These are phyloP conservation scores for Kazachstania viticola DNA, from an alignment of 805 yeast genomes.

Conservation along the genomic window DNA sequence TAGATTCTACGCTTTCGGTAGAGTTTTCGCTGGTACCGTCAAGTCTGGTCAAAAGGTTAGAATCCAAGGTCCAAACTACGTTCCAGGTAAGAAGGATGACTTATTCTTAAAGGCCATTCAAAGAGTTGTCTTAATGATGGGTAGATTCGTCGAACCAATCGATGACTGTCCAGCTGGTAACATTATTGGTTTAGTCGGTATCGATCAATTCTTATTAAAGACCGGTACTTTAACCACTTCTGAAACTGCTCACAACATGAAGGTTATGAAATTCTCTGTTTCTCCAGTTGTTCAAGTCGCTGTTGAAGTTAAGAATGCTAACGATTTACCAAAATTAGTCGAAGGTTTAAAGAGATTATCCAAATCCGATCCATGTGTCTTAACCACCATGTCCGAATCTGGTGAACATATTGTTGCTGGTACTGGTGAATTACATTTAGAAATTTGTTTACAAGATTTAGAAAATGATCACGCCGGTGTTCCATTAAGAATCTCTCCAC, in stretches of 20 bases:
- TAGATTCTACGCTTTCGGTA: constrained; percentile 99
- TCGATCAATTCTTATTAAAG: constrained; percentile 98
- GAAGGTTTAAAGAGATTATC: constrained; percentile 99
- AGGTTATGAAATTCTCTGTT: constrained; percentile 99
- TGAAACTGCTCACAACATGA: constrained; percentile 97
- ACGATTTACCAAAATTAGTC: constrained; percentile 97
- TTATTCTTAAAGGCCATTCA: constrained; percentile 94
- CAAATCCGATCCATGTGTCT: constrained; percentile 98
- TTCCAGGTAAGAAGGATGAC: constrained; percentile 97
- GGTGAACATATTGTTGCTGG: constrained; percentile 99
- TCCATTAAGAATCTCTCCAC: constrained; percentile 95
- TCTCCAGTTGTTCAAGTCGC: constrained; percentile 99
- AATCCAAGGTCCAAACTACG: constrained; percentile 99
- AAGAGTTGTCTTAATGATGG: constrained; percentile 99
- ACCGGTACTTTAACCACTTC: constrained; percentile 97
- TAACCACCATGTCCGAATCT: constrained; percentile 73
- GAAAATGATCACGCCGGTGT: constrained; percentile 99
- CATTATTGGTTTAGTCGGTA: constrained; percentile 99
- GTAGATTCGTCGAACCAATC: constrained; percentile 93
- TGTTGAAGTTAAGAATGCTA: constrained; percentile 98
- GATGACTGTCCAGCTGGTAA: constrained; percentile 99
- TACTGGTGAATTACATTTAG: constrained; percentile 99
- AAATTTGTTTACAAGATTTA: constrained; percentile 90
- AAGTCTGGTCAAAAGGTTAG: constrained; percentile 98
- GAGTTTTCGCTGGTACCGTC: constrained; percentile 99